Base-by-base conservation (phyloP, 2,329 filamentous ascomycete species). In the Parastagonospora avenae region DNA sequence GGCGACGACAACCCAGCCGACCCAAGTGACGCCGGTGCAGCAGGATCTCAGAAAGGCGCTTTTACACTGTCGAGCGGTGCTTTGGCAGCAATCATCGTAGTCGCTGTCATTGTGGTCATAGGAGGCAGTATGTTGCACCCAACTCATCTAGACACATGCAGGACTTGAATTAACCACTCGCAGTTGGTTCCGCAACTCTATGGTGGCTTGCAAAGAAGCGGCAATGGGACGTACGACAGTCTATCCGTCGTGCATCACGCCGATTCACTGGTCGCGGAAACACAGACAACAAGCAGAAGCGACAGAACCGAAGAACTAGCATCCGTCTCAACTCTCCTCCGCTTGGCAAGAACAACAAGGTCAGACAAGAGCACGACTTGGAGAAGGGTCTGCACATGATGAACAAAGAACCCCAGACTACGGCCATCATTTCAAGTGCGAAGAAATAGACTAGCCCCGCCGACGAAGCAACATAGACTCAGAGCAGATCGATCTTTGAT, bases 171-270 rank as follows among this genome's bases (percentile, higher is more conserved):
- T 68, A 57, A 67, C 58, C 28, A 10, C 11, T 15, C 40, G 35
- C 59, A 89, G 88, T 87, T 55, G 80, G 79, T 16, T 87, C 82
- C 30, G 83, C 85, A 2, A 76, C 85, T 2, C 83, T 94, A 27
- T 95, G 89, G 77, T 91, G 87, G 72, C 71, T 93, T 32, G 89
- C 91, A 48, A 94, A 94, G 80, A 92, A 91, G 77, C 85, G 87
- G 40, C 89, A 92, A 73, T 94, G 91, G 91, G 89, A 86, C 59
- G 79, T 94, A 60, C 84, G 86, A 51, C 85, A 90, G 68, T 88
- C 81, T 28, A 79, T 95, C 50, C 83, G 87, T 48, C 84, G 83
- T 57, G 92, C 89, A 1, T 79, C 77, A 12, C 73, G 76, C 37
- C 75, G 77, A 24, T 52, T 80, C 38, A 79, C 77, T 1, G 76